Evolutionary conservation across 768 basidiomycete genomes (phyloP).

Genomic region (Lentinula edodes): DNA sequence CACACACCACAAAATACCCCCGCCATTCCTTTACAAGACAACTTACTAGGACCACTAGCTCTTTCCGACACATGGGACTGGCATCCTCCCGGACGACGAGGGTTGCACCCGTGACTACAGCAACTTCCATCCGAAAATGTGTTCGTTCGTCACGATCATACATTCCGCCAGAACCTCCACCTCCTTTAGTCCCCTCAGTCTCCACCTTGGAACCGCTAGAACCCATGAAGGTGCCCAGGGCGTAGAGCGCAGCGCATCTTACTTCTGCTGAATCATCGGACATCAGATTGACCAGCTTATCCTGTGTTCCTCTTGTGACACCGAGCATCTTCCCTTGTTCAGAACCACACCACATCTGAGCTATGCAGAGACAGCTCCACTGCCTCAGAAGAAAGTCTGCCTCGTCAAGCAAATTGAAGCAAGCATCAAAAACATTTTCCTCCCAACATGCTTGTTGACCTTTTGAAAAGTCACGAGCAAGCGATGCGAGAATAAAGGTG

Average conservation of each 20-base stretch:
- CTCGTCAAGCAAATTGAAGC: conserved; percentile 79
- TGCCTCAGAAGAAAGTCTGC: conserved; percentile 90
- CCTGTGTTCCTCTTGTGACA: conserved; percentile 74
- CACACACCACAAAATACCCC: conserved; percentile 89
- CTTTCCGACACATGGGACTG: conserved; percentile 94
- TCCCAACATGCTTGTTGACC: conserved; percentile 85
- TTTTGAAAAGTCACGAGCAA: conserved; percentile 82
- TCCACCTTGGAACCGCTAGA: conserved; percentile 61
- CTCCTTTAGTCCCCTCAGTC: conserved; percentile 62
- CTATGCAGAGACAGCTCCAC: conserved; percentile 92
- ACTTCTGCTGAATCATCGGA: conserved; percentile 92
- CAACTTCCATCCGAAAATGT: conserved; percentile 87
- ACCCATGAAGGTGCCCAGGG: conserved; percentile 90
- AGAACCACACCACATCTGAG: conserved; percentile 89
- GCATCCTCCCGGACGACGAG: conserved; percentile 91
- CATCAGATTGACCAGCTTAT: conserved; percentile 72
- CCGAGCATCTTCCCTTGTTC: conserved; percentile 88
- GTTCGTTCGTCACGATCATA: conserved; percentile 70
- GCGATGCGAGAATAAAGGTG: conserved; percentile 88
- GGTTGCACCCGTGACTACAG: conserved; percentile 83
- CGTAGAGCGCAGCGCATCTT: conserved; percentile 84
- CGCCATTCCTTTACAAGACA: conserved; percentile 95
- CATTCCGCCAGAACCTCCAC: conserved; percentile 82
- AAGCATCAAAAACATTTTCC: conserved; percentile 81
- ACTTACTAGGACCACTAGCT: conserved; percentile 85